Conservation (phyloP, 75 land plant genomes). For the Ceratopteris richardii region DNA sequence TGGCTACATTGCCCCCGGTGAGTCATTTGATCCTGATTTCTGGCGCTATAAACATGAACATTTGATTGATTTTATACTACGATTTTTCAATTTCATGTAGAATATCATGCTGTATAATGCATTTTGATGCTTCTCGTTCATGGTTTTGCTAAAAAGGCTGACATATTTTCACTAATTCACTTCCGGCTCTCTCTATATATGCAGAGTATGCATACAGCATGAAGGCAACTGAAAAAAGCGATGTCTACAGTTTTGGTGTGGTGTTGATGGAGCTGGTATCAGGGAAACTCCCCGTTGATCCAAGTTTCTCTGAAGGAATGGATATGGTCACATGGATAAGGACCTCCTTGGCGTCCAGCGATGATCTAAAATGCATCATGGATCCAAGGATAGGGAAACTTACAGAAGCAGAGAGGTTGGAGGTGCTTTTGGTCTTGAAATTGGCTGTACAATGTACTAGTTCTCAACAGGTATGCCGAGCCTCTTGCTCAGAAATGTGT, state of each 20-base stretch:
- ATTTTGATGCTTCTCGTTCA: too few species aligned
- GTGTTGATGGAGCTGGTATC: slow-evolving; percentile 85
- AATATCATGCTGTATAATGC: too few species aligned
- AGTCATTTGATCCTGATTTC: background rate
- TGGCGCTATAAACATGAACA: too few species aligned
- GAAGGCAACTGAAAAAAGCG: slow-evolving; percentile 76
- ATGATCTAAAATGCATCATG: slow-evolving; percentile 24
- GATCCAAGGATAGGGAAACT: slow-evolving; percentile 44
- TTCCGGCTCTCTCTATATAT: background rate
- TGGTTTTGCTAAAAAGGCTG: too few species aligned
- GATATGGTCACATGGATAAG: slow-evolving; percentile 86
- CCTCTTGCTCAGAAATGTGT: too few species aligned
- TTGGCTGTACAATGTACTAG: slow-evolving; percentile 73
- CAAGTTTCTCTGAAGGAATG: slow-evolving; percentile 52
- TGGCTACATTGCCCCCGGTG: slow-evolving; percentile 98
- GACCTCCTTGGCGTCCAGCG: slow-evolving; percentile 19
- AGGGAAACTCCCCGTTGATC: slow-evolving; percentile 66
- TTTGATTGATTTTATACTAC: background rate
- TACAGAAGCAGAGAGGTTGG: slow-evolving; percentile 27
- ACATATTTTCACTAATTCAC: too few species aligned
- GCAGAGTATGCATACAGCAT: slow-evolving; percentile 84
- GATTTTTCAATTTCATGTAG: too few species aligned
- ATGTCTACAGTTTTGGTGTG: slow-evolving; percentile 87
- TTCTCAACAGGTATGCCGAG: slow-evolving; percentile 7
- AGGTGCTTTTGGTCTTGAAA: slow-evolving; percentile 58